Conservation (phyloP, 2,329 filamentous ascomycete species). For the Leptographium wingfieldii region DNA sequence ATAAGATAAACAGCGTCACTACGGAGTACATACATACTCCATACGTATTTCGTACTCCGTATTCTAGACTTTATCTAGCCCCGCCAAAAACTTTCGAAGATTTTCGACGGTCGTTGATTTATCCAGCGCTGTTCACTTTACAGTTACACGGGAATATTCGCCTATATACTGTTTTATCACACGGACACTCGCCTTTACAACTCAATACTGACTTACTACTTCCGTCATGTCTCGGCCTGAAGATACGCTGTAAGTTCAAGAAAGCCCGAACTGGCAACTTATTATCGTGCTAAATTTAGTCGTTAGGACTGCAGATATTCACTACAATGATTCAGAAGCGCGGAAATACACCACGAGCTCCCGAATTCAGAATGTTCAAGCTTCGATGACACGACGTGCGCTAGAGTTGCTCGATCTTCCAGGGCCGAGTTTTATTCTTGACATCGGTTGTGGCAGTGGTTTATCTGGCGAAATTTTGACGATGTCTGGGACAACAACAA, state of each 20-base stretch:
- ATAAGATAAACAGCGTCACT: constrained; percentile 1
- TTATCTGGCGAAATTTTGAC: constrained; percentile 90
- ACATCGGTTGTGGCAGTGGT: constrained; percentile 91
- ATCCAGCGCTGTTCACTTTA: not conserved
- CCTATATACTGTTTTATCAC: not conserved
- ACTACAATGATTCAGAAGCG: constrained; percentile 92
- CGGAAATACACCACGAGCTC: constrained; percentile 96
- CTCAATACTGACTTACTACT: not conserved
- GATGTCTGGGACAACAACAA: constrained; percentile 7
- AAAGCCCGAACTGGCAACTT: not conserved
- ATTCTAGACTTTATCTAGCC: not conserved
- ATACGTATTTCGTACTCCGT: too few species aligned
- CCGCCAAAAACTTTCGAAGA: constrained; percentile 8
- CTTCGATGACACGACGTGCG: constrained; percentile 85
- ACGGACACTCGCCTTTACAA: too few species aligned
- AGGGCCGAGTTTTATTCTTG: constrained; percentile 76
- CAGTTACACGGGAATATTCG: not conserved
- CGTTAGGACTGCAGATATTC: constrained; percentile 77
- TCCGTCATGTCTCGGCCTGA: constrained; percentile 82
- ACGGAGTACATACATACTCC: too few species aligned
- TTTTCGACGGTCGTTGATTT: not conserved
- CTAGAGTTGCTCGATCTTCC: constrained; percentile 79
- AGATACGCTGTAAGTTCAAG: constrained; percentile 62
- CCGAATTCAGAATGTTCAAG: constrained; percentile 90
- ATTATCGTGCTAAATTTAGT: constrained; percentile 4